These are phyloP conservation scores for Meripilus lineatus DNA, from an alignment of 1,284 basidiomycete genomes.

Conservation along the genomic window DNA sequence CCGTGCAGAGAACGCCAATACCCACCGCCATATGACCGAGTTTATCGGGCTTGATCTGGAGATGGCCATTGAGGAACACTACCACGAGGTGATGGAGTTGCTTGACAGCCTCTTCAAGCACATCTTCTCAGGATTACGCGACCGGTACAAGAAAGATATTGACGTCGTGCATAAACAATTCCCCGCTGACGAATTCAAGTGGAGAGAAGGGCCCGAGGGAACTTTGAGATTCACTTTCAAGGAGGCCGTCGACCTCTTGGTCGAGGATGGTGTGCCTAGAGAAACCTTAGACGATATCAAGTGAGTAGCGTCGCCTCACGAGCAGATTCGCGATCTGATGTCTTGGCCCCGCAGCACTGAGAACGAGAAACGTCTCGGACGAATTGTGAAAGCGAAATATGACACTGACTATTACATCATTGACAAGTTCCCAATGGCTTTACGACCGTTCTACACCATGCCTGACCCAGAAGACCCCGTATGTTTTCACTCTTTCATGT, in stretches of 20 bases:
- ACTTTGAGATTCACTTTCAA: slow-evolving; percentile 82
- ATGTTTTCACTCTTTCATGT: slow-evolving; percentile 23
- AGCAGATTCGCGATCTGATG: neutral
- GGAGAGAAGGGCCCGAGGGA: slow-evolving; percentile 76
- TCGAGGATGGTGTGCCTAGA: slow-evolving; percentile 75
- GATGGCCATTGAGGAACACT: slow-evolving; percentile 98
- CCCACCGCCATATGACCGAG: slow-evolving; percentile 97
- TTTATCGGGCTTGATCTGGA: slow-evolving; percentile 99
- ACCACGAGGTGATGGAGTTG: slow-evolving; percentile 91
- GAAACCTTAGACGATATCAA: slow-evolving; percentile 83
- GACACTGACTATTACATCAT: slow-evolving; percentile 97
- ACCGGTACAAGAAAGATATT: slow-evolving; percentile 79
- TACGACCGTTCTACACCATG: slow-evolving; percentile 99
- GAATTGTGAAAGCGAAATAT: slow-evolving; percentile 87
- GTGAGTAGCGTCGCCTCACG: slow-evolving; percentile 38
- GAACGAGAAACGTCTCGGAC: slow-evolving; percentile 90
- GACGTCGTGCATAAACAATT: slow-evolving; percentile 82
- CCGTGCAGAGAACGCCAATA: slow-evolving; percentile 98
- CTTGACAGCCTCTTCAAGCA: slow-evolving; percentile 80
- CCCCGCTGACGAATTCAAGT: slow-evolving; percentile 88
- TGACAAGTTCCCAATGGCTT: slow-evolving; percentile 92
- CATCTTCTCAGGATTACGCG: slow-evolving; percentile 81
- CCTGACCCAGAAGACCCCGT: slow-evolving; percentile 87
- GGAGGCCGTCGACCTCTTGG: slow-evolving; percentile 85
- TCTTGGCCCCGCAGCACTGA: slow-evolving; percentile 58